These are phyloP conservation scores for grape (Vitis vinifera) DNA, from an alignment of 164 flowering plant genomes.

Conservation along the genomic window DNA sequence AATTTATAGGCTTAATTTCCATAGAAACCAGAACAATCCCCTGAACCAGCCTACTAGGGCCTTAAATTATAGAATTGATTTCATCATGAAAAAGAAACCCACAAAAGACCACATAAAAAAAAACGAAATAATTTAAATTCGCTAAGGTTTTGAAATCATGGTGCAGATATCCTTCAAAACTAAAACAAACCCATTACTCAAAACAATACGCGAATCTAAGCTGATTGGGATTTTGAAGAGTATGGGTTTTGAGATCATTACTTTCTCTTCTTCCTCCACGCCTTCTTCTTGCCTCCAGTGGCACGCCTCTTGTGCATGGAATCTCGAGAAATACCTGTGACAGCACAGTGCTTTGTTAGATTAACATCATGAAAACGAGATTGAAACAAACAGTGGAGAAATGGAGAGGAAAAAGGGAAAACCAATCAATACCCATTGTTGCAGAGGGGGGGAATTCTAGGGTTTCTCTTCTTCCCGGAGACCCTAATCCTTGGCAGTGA, in stretches of 20 bases:
- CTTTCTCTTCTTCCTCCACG: slow-evolving; percentile 78
- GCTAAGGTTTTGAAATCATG: not conserved
- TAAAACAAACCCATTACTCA: not conserved
- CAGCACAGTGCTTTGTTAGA: not conserved
- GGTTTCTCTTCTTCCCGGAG: not conserved
- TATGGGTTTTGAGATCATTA: slow-evolving; percentile 9
- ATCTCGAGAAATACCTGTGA: slow-evolving; percentile 60
- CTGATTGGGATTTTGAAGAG: not conserved
- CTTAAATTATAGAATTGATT: too few species aligned
- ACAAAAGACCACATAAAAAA: not conserved
- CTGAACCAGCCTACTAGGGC: too few species aligned
- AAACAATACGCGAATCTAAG: not conserved
- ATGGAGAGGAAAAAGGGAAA: not conserved
- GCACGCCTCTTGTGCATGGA: slow-evolving; percentile 70
- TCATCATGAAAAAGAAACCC: not conserved
- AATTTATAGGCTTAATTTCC: too few species aligned
- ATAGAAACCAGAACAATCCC: too few species aligned
- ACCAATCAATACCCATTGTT: slow-evolving; percentile 18
- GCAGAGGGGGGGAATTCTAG: slow-evolving; percentile 2
- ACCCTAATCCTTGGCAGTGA: not conserved
- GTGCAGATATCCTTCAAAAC: not conserved
- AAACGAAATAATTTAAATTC: not conserved
- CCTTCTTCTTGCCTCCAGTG: slow-evolving; percentile 74
- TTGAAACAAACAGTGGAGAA: not conserved
- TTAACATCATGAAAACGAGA: slow-evolving; percentile 5